Conservation (phyloP, 2,329 filamentous ascomycete genomes). For the Diaporthe australafricana region DNA sequence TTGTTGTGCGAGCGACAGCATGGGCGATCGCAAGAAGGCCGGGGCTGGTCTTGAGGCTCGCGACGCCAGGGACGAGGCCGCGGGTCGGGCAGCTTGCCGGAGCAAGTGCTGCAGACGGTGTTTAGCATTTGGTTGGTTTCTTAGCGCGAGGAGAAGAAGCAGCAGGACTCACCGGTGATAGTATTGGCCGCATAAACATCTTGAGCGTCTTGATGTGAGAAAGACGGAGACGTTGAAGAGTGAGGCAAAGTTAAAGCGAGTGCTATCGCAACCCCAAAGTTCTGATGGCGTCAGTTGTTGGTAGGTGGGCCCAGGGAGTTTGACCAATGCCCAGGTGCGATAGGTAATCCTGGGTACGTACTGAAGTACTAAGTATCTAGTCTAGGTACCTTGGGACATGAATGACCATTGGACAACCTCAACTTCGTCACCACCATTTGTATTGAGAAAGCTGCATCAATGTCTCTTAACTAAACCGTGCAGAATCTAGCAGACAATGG, state of each 20-base stretch:
- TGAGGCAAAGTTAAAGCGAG: background rate
- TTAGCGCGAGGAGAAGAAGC: background rate
- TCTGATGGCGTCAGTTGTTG: conserved; percentile 15
- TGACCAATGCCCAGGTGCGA: conserved; percentile 32
- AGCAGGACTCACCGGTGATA: conserved; percentile 32
- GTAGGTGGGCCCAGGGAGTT: conserved; percentile 2
- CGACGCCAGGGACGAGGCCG: conserved; percentile 18
- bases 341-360: conserved; percentile 14
- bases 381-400: background rate
- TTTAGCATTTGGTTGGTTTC: background rate
- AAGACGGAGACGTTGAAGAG: background rate
- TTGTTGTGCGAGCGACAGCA: conserved; percentile 47
- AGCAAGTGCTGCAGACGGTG: conserved; percentile 30
- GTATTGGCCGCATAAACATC: conserved; percentile 37
- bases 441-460: background rate
- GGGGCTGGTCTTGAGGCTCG: conserved; percentile 26
- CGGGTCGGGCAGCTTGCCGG: conserved; percentile 33
- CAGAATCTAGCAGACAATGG: background rate
- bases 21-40: conserved; percentile 33
- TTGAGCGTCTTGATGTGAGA: conserved; percentile 16
- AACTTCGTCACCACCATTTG: background rate
- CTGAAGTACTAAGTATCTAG: too few relatives aligned
- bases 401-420: background rate
- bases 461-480: background rate
- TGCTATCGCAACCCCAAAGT: background rate